Evolutionary conservation across 2,329 filamentous ascomycete genomes (phyloP).

Genomic region (Exophiala sp.): DNA sequence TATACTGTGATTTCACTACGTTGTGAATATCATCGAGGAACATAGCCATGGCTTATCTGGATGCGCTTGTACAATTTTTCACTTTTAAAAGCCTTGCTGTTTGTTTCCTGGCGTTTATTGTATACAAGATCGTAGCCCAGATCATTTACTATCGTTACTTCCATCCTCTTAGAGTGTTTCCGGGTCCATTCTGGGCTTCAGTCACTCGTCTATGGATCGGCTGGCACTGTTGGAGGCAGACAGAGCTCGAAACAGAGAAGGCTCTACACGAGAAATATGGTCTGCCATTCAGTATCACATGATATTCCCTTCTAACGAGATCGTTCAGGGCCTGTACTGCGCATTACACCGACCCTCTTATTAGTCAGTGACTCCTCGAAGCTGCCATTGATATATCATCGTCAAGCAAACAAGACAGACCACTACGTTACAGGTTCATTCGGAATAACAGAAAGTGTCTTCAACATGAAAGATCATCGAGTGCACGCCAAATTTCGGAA

Average conservation of each 20-base stretch:
- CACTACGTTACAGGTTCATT: conserved; percentile 59
- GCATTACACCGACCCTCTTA: conserved; percentile 53
- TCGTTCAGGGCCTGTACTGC: conserved; percentile 49
- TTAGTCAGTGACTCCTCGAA: conserved; percentile 53
- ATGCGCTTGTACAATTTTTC: no score
- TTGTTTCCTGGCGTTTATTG: no score
- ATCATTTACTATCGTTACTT: conserved; percentile 47
- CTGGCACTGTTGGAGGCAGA: conserved; percentile 49
- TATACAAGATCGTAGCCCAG: conserved; percentile 32
- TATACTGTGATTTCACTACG: no score
- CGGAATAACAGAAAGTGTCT: conserved; percentile 53
- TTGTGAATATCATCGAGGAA: no score
- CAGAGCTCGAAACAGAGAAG: conserved; percentile 43
- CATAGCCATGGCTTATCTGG: no score
- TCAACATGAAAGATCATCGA: conserved; percentile 56
- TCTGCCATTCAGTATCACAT: conserved; percentile 20
- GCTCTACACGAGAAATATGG: conserved; percentile 50
- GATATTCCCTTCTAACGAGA: neutral
- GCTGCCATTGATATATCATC: conserved; percentile 55
- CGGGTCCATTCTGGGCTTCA: conserved; percentile 36
- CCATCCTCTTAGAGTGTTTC: conserved; percentile 32
- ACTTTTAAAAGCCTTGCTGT: no score
- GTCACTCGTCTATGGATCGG: conserved; percentile 55
- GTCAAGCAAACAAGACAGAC: conserved; percentile 55
- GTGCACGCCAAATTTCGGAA: conserved; percentile 54